phyloP scores from a whole-genome alignment of 1,284 basidiomycete genomes.

The Athelia sp. region DNA sequence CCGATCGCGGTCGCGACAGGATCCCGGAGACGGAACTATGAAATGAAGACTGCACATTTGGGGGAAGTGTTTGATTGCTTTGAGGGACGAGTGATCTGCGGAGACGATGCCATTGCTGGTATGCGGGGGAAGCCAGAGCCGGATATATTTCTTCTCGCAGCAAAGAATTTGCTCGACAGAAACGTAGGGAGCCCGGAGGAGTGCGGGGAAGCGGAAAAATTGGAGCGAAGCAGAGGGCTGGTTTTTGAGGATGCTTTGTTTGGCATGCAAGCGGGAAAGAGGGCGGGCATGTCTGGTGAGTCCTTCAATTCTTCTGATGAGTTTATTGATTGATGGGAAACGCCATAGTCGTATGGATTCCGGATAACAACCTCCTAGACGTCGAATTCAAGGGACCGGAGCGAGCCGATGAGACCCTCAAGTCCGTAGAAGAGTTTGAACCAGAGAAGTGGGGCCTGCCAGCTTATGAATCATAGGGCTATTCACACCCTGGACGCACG shows the following conservation, averaged over 20 bases:
- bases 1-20: slow-evolving; percentile 77
- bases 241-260: slow-evolving; percentile 75
- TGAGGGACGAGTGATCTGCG: slow-evolving; percentile 59
- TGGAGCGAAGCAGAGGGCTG: slow-evolving; percentile 54
- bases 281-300: slow-evolving; percentile 77
- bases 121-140: slow-evolving; percentile 51
- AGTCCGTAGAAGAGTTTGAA: slow-evolving; percentile 59
- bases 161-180: slow-evolving; percentile 47
- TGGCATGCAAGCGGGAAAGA: slow-evolving; percentile 70
- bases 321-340: slow-evolving; percentile 1
- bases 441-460: slow-evolving; percentile 78
- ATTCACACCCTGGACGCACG: too few relatives aligned
- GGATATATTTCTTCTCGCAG: slow-evolving; percentile 71
- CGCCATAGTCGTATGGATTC: slow-evolving; percentile 70
- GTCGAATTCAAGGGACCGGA: slow-evolving; percentile 40
- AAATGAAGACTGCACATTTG: slow-evolving; percentile 59
- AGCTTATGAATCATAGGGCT: slow-evolving; percentile 38
- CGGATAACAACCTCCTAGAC: slow-evolving; percentile 60
- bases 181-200: slow-evolving; percentile 44
- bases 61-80: slow-evolving; percentile 55
- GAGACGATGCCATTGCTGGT: slow-evolving; percentile 44
- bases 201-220: slow-evolving; percentile 32
- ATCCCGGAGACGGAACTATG: slow-evolving; percentile 58
- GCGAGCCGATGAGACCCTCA: slow-evolving; percentile 47
- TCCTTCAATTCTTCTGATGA: too few relatives aligned